phyloP scores from a whole-genome alignment of 2,329 filamentous ascomycete species.

The Camptophora hylomeconis region DNA sequence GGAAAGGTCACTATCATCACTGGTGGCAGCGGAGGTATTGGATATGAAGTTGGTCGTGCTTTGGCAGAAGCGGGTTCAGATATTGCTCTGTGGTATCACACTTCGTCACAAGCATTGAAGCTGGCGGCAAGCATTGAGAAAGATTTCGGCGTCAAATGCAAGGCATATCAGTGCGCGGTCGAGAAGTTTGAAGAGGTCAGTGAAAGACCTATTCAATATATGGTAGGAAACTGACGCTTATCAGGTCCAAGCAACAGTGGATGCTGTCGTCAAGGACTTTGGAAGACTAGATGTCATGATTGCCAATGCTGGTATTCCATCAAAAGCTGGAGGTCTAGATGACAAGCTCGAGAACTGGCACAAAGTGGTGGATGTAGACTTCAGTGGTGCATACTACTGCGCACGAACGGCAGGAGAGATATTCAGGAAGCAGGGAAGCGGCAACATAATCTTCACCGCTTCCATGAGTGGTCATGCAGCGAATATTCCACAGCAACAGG shows the following conservation, averaged over 20 bases:
- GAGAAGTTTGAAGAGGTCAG: conserved; percentile 17
- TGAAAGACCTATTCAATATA: too few relatives aligned
- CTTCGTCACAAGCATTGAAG: conserved; percentile 15
- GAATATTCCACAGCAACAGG: too few relatives aligned
- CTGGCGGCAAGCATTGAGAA: conserved; percentile 19
- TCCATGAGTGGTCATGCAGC: conserved; percentile 39
- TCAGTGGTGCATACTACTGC: conserved; percentile 36
- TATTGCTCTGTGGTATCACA: conserved; percentile 23
- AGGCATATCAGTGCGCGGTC: conserved; percentile 25
- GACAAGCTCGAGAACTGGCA: conserved; percentile 39
- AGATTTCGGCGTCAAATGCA: conserved; percentile 18
- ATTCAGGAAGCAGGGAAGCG: conserved; percentile 31
- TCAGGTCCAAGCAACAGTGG: conserved; percentile 16
- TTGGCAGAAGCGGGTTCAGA: conserved; percentile 28
- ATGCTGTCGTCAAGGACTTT: conserved; percentile 26
- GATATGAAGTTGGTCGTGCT: conserved; percentile 27
- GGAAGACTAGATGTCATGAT: conserved; percentile 33
- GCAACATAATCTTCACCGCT: conserved; percentile 40
- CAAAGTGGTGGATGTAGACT: conserved; percentile 41
- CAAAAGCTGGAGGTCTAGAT: conserved; percentile 43
- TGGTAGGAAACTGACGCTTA: too few relatives aligned
- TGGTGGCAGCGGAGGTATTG: conserved; percentile 25
- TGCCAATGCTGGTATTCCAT: conserved; percentile 37
- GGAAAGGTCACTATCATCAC: conserved; percentile 19
- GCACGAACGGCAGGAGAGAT: conserved; percentile 32